A percentile compares a stretch with the other conserved stretches of the same genome.
Evolutionary conservation across 2,329 filamentous ascomycete species (phyloP).

Genomic region (Tolypocladium ovalisporum): DNA sequence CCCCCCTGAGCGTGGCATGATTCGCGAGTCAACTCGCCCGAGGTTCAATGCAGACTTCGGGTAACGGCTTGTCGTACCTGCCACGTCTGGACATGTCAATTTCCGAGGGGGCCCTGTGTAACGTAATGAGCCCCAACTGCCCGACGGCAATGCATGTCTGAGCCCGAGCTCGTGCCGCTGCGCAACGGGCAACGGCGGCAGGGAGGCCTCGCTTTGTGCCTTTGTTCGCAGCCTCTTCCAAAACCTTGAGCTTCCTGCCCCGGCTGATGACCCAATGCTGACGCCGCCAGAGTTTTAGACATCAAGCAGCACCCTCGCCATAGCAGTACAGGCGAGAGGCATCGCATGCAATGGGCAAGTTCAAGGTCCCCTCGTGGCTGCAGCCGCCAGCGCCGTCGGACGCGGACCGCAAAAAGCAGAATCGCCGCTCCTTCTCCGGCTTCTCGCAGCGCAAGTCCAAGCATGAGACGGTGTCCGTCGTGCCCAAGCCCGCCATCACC

Average conservation of each 20-base stretch:
- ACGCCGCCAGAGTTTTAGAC: neutral
- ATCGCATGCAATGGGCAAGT: slow-evolving; percentile 17
- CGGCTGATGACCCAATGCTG: neutral
- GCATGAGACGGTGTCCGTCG: slow-evolving; percentile 2
- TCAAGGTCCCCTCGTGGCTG: slow-evolving; percentile 25
- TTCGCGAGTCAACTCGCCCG: neutral
- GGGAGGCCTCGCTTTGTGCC: neutral
- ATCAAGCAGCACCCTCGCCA: neutral
- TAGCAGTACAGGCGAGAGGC: neutral
- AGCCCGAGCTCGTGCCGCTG: neutral
- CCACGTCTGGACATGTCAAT: neutral
- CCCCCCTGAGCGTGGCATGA: neutral
- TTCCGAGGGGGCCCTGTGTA: neutral
- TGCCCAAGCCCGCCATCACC: neutral
- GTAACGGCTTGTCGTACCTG: neutral
- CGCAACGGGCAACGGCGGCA: neutral
- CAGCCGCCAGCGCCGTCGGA: slow-evolving; percentile 12
- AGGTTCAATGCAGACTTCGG: neutral
- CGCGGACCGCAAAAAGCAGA: slow-evolving; percentile 20
- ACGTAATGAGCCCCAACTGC: neutral
- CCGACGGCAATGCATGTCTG: neutral
- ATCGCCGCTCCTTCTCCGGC: slow-evolving; percentile 20
- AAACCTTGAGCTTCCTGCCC: neutral
- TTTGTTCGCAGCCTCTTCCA: neutral
- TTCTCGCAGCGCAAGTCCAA: slow-evolving; percentile 15